Evolutionary conservation across 148 eudicot species (phyloP).

Genomic region (Chenopodium suecicum): DNA sequence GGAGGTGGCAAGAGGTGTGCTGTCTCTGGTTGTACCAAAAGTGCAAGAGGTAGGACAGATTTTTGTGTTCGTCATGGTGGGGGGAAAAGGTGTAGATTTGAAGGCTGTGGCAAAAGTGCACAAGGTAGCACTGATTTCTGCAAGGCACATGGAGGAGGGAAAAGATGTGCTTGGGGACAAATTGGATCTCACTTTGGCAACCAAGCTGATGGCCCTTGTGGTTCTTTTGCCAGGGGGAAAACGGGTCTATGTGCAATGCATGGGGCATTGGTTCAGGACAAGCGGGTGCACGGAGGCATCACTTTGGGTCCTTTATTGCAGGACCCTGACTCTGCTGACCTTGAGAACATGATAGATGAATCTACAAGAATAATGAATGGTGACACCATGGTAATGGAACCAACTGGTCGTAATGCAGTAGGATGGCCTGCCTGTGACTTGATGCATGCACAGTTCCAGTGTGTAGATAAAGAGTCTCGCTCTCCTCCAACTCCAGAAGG

Average conservation of each 20-base stretch:
- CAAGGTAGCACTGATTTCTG: constrained; percentile 99
- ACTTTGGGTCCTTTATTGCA: constrained; percentile 64
- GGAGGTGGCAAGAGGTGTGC: constrained; percentile 98
- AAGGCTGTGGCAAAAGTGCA: constrained; percentile 88
- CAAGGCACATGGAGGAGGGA: constrained; percentile 98
- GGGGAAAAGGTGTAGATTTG: constrained; percentile 81
- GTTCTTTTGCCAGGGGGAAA: constrained; percentile 81
- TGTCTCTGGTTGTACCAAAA: constrained; percentile 70
- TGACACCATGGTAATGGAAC: constrained; percentile 28
- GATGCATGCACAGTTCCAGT: constrained; percentile 28
- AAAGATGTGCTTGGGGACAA: constrained; percentile 89
- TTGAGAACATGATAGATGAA: constrained; percentile 32
- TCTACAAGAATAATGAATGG: constrained; percentile 36
- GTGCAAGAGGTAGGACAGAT: constrained; percentile 90
- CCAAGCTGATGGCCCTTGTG: constrained; percentile 53
- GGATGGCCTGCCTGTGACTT: constrained; percentile 24
- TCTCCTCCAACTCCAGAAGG: constrained; percentile 55
- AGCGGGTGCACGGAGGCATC: constrained; percentile 89
- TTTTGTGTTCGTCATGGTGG: constrained; percentile 98
- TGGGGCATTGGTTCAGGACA: constrained; percentile 83
- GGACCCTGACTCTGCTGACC: constrained; percentile 34
- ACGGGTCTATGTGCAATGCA: constrained; percentile 72
- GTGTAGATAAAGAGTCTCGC: constrained; percentile 29
- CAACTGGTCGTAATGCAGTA: constrained; percentile 10
- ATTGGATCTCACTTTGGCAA: constrained; percentile 59